Evolutionary conservation across 2,329 filamentous ascomycete genomes (phyloP), one percentile per base, ranked within the genome.

Genomic region (Stylonectria norvegica): DNA sequence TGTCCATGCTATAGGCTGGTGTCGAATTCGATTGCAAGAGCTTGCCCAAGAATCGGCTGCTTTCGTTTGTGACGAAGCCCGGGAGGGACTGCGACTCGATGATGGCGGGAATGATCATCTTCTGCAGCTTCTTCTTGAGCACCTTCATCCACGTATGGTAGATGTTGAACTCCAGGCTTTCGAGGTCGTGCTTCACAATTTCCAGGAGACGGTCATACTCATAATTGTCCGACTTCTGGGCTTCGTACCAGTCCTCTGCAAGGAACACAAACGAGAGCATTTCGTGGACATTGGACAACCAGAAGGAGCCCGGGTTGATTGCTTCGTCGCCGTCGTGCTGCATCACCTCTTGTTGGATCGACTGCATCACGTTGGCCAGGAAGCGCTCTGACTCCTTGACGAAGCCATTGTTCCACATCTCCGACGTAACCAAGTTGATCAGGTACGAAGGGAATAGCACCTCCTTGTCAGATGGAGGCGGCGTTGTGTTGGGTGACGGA

Each of bases 61-160:
- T 95, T 73, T 98, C 93, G 66, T 94, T 98, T 44, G 93, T 98
- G 53, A 98, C 93, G 66, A 98, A 98, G 55, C 93, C 93, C 36
- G 93, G 93, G 47, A 98, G 81, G 17, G 93, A 97, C 67, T 98
- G 93, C 34, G 91, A 97, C 67, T 98, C 93, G 60, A 98, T 98
- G 64, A 98, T 98, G 40, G 93, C 93, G 1, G 93, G 93, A 38
- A 98, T 95, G 60, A 98, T 94, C 93, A 98, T 98, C 79, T 97
- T 97, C 59, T 94, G 89, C 49, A 98, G 78, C 72, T 95, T 95
- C 81, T 96, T 96, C 79, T 98, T 98, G 60, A 98, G 73, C 42
- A 96, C 88, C 76, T 98, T 98, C 93, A 98, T 98, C 93, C 93
- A 98, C 18, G 93, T 98, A 70, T 98, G 93, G 69, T 98, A 98